Percentiles rank a stretch among this genome's conserved stretches.
These are phyloP conservation scores for Fusarium pseudocircinatum DNA, from an alignment of 2,329 filamentous ascomycete genomes.

Conservation along the genomic window DNA sequence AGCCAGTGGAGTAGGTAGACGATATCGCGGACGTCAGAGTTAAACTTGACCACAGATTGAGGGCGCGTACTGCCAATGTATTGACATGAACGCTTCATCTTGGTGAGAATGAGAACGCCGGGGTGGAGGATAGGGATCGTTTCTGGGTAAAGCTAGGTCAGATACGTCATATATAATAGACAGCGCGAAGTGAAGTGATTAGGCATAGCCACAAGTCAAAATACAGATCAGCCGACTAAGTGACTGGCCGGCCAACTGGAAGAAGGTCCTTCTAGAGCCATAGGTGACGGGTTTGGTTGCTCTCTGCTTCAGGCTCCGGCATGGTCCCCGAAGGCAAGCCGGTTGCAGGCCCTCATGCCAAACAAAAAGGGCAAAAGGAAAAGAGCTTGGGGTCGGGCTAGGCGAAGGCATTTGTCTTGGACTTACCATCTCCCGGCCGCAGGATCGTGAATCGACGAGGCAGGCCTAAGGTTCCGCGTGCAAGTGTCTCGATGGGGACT, in stretches of 20 bases:
- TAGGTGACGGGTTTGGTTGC: neutral
- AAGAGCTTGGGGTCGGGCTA: neutral
- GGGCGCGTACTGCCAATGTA: neutral
- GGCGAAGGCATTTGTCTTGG: neutral
- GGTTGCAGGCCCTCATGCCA: too few relatives aligned
- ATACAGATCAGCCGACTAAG: rapidly evolving
- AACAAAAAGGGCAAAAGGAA: rapidly evolving
- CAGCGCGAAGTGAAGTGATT: rapidly evolving
- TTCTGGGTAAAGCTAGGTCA: rapidly evolving
- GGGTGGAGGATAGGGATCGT: neutral
- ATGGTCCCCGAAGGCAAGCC: too few relatives aligned
- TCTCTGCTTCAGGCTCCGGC: neutral
- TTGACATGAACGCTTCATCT: neutral
- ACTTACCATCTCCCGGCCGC: neutral
- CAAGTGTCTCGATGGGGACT: neutral
- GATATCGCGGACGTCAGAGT: neutral
- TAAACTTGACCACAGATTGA: neutral
- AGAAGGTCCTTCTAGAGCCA: neutral
- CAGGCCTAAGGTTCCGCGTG: rapidly evolving
- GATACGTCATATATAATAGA: rapidly evolving
- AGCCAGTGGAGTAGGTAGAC: neutral
- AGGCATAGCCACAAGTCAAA: neutral
- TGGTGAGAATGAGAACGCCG: neutral
- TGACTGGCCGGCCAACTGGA: neutral
- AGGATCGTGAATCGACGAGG: neutral